Conservation (phyloP, 345 rosid species). For the Eucalyptus cloeziana region DNA sequence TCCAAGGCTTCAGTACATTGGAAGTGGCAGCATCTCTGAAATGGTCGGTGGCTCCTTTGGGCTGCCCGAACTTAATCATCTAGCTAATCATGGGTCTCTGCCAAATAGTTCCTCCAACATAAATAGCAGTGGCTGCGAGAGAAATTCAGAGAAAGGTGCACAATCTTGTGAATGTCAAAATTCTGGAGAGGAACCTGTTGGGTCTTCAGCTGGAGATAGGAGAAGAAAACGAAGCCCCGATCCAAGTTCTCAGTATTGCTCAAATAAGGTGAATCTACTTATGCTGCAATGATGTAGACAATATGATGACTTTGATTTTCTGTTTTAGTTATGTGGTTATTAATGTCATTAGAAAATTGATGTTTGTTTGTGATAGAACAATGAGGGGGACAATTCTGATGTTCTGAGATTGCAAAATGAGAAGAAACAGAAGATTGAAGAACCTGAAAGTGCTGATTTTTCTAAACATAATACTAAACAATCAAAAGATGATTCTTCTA, state of each 20-base stretch:
- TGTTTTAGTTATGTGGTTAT: background rate
- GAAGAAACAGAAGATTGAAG: slow-evolving; percentile 50
- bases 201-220: slow-evolving; percentile 38
- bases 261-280: slow-evolving; percentile 39
- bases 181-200: slow-evolving; percentile 29
- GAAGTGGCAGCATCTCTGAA: slow-evolving; percentile 52
- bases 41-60: slow-evolving; percentile 29
- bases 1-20: slow-evolving; percentile 45
- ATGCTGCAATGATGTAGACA: background rate
- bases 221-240: slow-evolving; percentile 43
- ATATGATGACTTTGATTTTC: background rate
- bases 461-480: slow-evolving; percentile 38
- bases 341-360: background rate
- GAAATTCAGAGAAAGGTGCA: slow-evolving; percentile 16
- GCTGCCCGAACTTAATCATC: slow-evolving; percentile 21
- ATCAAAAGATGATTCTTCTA: slow-evolving; percentile 41
- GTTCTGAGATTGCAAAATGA: slow-evolving; percentile 32
- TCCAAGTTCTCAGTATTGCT: slow-evolving; percentile 19
- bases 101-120: slow-evolving; percentile 23
- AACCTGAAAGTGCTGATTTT: slow-evolving; percentile 17
- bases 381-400: slow-evolving; percentile 34
- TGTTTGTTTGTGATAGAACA: slow-evolving; percentile 11
- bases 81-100: slow-evolving; percentile 11
- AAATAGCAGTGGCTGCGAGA: slow-evolving; percentile 22
- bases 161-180: slow-evolving; percentile 34